Evolutionary conservation across 2,329 filamentous ascomycete species (phyloP).

Genomic region (Colletotrichum sp.): DNA sequence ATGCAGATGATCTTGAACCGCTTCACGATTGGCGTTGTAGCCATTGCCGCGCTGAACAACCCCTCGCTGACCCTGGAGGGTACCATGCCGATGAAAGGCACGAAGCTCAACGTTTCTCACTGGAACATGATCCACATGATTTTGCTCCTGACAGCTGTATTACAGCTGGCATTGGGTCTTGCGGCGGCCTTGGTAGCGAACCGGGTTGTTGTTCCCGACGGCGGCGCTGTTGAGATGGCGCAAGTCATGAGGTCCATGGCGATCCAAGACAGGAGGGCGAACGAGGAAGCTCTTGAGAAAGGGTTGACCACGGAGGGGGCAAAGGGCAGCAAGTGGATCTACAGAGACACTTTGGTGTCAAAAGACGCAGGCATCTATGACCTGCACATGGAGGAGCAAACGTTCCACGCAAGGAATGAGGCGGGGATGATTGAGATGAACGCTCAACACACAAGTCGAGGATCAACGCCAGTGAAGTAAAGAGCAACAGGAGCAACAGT

Average conservation of each 20-base stretch:
- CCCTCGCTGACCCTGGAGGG: slow-evolving; percentile 28
- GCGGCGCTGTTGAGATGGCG: slow-evolving; percentile 16
- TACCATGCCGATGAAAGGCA: slow-evolving; percentile 33
- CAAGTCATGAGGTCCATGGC: slow-evolving; percentile 22
- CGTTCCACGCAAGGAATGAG: background rate
- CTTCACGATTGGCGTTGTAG: slow-evolving; percentile 41
- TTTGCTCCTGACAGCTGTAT: slow-evolving; percentile 31
- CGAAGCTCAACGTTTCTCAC: slow-evolving; percentile 33
- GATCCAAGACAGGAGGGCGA: background rate
- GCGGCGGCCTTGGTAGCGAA: slow-evolving; percentile 27
- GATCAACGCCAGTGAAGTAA: background rate
- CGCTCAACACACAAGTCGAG: background rate
- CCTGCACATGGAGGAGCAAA: slow-evolving; percentile 19
- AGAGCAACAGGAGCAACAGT: background rate
- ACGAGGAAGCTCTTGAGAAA: background rate
- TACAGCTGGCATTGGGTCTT: slow-evolving; percentile 33
- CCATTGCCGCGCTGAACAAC: slow-evolving; percentile 35
- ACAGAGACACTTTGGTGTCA: slow-evolving; percentile 2
- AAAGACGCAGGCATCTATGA: slow-evolving; percentile 11
- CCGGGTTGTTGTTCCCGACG: slow-evolving; percentile 27
- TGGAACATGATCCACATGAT: slow-evolving; percentile 37
- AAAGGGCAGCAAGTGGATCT: slow-evolving; percentile 8
- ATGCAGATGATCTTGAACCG: slow-evolving; percentile 42
- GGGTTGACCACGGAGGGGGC: background rate
- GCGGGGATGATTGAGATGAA: slow-evolving; percentile 14